These are phyloP conservation scores for Penicillium sp. DNA, from an alignment of 2,329 filamentous ascomycete genomes.

Conservation along the genomic window DNA sequence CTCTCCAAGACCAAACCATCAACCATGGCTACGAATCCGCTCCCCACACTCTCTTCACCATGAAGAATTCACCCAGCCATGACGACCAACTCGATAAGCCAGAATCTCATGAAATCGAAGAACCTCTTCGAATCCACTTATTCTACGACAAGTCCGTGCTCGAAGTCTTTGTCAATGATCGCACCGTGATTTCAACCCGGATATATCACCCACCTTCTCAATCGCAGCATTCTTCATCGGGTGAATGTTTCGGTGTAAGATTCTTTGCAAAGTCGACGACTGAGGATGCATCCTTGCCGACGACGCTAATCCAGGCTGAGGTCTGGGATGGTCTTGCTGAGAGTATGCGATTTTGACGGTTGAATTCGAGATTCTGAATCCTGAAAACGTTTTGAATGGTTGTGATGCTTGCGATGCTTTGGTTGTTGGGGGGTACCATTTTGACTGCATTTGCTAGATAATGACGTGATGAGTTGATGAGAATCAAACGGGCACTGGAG, in stretches of 20 bases:
- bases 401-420: too few species aligned
- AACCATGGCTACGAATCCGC: constrained; percentile 34
- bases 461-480: too few species aligned
- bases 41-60: constrained; percentile 45
- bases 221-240: not conserved
- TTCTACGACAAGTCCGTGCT: constrained; percentile 41
- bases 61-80: not conserved
- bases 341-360: not conserved
- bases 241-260: constrained; percentile 10
- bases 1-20: constrained; percentile 24
- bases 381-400: too few species aligned
- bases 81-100: too few species aligned
- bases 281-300: not conserved
- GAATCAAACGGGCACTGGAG: too few species aligned
- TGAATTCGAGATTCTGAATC: too few species aligned
- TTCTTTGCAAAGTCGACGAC: constrained; percentile 19
- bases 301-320: constrained; percentile 15
- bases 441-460: too few species aligned
- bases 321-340: constrained; percentile 23
- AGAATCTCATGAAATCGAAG: constrained; percentile 18
- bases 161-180: constrained; percentile 44
- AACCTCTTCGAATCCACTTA: constrained; percentile 37
- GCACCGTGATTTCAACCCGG: constrained; percentile 39
- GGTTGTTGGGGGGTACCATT: too few species aligned
- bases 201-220: constrained; percentile 22